A percentile compares a stretch with the other conserved stretches of the same genome.
phyloP scores from a whole-genome alignment of 495 filamentous ascomycete species.

The Penicillium subrubescens region DNA sequence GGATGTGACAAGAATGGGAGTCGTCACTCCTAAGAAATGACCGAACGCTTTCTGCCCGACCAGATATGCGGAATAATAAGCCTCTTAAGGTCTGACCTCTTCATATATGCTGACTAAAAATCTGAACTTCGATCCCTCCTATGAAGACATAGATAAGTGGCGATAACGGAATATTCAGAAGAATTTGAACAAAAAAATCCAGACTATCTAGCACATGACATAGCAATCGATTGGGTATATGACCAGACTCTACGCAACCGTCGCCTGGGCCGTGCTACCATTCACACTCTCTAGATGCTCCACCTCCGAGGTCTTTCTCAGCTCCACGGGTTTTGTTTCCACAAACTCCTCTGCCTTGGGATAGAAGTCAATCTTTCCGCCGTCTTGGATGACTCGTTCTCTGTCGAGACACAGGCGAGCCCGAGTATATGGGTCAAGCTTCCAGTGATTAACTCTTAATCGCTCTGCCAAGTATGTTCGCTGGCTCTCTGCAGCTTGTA shows the following conservation, averaged over 20 bases:
- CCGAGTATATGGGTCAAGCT: conserved; percentile 72
- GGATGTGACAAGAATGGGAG: too few relatives aligned
- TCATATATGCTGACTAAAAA: too few relatives aligned
- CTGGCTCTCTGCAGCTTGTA: conserved; percentile 52
- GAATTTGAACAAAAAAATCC: background rate
- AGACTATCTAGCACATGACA: background rate
- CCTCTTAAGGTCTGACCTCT: too few relatives aligned
- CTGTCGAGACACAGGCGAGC: conserved; percentile 72
- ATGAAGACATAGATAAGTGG: background rate
- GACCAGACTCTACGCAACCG: conserved; percentile 13
- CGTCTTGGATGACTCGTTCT: conserved; percentile 62
- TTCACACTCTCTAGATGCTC: conserved; percentile 33
- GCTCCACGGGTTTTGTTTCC: conserved; percentile 14
- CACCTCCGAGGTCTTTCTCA: conserved; percentile 30
- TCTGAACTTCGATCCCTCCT: background rate
- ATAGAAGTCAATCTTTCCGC: conserved; percentile 68
- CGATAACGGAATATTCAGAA: background rate
- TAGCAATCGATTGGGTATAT: background rate
- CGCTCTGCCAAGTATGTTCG: conserved; percentile 60
- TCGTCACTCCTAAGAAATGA: too few relatives aligned
- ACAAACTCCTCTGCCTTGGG: conserved; percentile 30
- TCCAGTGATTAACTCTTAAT: conserved; percentile 80
- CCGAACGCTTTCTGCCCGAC: too few relatives aligned
- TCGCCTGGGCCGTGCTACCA: background rate
- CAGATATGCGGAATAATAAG: too few relatives aligned